Evolutionary conservation across 768 basidiomycete genomes (phyloP), one percentile per base, ranked within the genome.

Genomic region (Pleurotus sapidus): DNA sequence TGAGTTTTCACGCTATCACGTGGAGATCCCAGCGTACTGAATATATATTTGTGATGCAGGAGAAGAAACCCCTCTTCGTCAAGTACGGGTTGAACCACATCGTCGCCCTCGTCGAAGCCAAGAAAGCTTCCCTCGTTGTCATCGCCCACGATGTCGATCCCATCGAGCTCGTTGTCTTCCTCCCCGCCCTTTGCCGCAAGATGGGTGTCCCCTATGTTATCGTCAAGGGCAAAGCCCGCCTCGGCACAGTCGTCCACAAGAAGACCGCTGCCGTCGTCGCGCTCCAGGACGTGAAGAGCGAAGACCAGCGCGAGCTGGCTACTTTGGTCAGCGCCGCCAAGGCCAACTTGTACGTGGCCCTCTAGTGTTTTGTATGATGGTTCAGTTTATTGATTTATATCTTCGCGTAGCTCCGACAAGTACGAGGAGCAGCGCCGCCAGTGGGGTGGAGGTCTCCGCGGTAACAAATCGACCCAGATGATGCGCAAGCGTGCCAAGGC

Each of bases 131-230:
- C 46, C 87, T 98, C 59, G 95, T 98, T 63, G 84, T 94, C 76
- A 96, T 98, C 63, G 94, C 91, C 38, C 93, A 98, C 72, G 95
- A 98, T 72, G 96, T 99, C 60, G 96, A 99, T 82, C 96, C 96
- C 42, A 97, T 98, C 62, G 96, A 99, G 78, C 89, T 99, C 67
- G 96, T 99, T 63, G 86, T 99, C 76, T 98, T 93, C 88, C 83
- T 98, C 59, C 96, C 96, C 57, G 95, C 96, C 56, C 88, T 98
- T 59, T 98, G 96, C 81, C 89, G 94, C 76, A 98, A 98, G 87
- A 98, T 98, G 95, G 95, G 95, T 73, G 91, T 98, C 34, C 95
- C 95, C 40, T 98, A 98, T 77, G 93, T 95, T 62, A 97, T 99
- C 63, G 95, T 96, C 65, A 98, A 98, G 81, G 90, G 91, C 77